These are phyloP conservation scores for Conticribra guillardii DNA, from an alignment of 108 stramenopile species.

Conservation along the genomic window DNA sequence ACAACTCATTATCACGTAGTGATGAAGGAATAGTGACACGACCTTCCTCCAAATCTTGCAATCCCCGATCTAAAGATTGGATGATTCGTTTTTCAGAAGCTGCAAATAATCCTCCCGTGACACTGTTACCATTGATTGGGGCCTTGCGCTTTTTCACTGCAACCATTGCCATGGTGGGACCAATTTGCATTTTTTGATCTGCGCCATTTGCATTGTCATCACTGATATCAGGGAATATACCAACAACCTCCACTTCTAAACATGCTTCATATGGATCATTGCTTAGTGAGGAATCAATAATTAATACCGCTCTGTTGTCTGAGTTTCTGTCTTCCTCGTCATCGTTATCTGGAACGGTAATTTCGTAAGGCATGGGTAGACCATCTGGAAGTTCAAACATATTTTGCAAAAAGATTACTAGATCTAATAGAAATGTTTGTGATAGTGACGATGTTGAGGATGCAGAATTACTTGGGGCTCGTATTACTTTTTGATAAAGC, in stretches of 20 bases:
- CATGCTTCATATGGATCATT: slow-evolving; percentile 59
- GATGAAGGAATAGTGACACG: slow-evolving; percentile 39
- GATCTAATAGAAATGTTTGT: slow-evolving; percentile 58
- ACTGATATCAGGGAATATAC: slow-evolving; percentile 62
- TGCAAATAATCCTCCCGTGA: slow-evolving; percentile 59
- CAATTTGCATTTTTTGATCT: background rate
- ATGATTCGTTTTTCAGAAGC: slow-evolving; percentile 76
- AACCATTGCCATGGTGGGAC: slow-evolving; percentile 83
- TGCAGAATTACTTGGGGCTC: slow-evolving; percentile 30
- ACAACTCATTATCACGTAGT: background rate
- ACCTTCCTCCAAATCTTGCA: slow-evolving; percentile 77
- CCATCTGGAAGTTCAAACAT: slow-evolving; percentile 63
- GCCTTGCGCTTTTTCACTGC: slow-evolving; percentile 46
- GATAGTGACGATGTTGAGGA: slow-evolving; percentile 13
- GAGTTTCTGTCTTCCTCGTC: slow-evolving; percentile 12
- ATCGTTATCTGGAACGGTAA: slow-evolving; percentile 25
- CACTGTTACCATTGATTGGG: slow-evolving; percentile 9
- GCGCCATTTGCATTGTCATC: slow-evolving; percentile 11
- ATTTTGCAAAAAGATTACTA: slow-evolving; percentile 73
- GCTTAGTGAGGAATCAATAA: slow-evolving; percentile 76
- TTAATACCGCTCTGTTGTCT: slow-evolving; percentile 43
- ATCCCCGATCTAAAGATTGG: slow-evolving; percentile 70
- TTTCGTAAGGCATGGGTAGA: slow-evolving; percentile 79
- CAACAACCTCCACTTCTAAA: slow-evolving; percentile 80
- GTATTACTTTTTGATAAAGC: slow-evolving; percentile 72